These are phyloP conservation scores for Pichia exigua DNA, from an alignment of 805 yeast species.

Conservation along the genomic window DNA sequence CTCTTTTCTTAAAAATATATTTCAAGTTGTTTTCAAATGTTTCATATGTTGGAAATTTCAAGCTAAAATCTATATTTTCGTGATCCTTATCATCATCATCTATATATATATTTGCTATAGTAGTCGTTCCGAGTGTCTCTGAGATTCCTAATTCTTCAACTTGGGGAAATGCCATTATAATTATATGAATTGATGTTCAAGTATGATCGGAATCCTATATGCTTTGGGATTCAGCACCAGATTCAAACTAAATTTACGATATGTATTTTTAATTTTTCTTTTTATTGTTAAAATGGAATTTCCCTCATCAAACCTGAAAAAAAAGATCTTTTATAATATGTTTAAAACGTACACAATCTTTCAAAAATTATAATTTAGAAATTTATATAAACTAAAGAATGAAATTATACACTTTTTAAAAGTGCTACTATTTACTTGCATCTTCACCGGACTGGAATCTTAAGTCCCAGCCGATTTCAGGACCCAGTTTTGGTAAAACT, in stretches of 20 bases:
- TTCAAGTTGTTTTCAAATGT: neutral
- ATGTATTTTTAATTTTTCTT: neutral
- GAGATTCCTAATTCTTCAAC: neutral
- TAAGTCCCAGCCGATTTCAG: constrained; percentile 90
- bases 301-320: no score
- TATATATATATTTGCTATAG: neutral
- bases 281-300: no score
- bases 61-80: neutral
- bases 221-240: neutral
- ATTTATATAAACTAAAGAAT: neutral
- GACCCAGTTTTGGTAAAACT: constrained; percentile 82
- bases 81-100: neutral
- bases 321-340: no score
- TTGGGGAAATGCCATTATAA: neutral
- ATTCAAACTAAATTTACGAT: neutral
- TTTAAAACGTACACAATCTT: no score
- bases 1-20: neutral
- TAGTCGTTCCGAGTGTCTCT: neutral
- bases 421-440: constrained; percentile 20
- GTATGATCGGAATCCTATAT: neutral
- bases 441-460: constrained; percentile 54
- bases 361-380: neutral
- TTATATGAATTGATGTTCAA: neutral
- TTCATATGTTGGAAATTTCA: neutral
- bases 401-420: neutral